Evolutionary conservation across 441 rosid genomes (phyloP), one percentile per base, ranked within the genome.

Genomic region (Arabidopsis lyrata): DNA sequence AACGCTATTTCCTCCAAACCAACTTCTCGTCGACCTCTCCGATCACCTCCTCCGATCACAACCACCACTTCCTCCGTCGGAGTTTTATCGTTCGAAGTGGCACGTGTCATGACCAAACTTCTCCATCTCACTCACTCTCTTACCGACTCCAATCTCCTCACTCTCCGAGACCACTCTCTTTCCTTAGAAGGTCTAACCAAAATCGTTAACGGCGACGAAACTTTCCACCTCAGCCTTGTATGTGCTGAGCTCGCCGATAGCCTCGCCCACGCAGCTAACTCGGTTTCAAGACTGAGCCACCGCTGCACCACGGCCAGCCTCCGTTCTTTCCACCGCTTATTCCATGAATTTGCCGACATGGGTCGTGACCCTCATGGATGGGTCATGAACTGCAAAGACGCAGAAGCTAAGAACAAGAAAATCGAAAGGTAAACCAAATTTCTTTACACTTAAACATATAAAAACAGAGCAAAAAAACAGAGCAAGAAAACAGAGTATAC

Each of bases 101-200:
- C 99, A 3, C 83, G 90, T 41, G 78, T 92, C 76, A 91, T 92
- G 95, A 86, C 99, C 0, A 95, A 91, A 86, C 84, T 92, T 63
- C 87, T 92, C 67, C 92, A 91, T 32, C 77, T 88, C 7, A 87
- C 92, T 88, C 85, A 83, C 41, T 87, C 95, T 63, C 87, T 95
- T n/a, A 85, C 97, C 12, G 97, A 95, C 78, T 80, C 86, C 44
- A 86, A 78, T 83, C 69, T 95, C 38, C 38, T 86, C 34, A 87
- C 81, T 34, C 76, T 89, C 16, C 92, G 92, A 11, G 81, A 88
- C 49, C 87, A 89, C n/a, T 84, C 93, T 12, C 74, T 88, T 14
- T 83, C 90, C 34, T 83, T 88, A 6, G 92, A 92, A 75, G 98
- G 97, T 0, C 90, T 93, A 24, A 83, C 78, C 47, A 93, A 91